phyloP scores from a whole-genome alignment of 805 yeast genomes.

The Scheffersomyces ergatensis region DNA sequence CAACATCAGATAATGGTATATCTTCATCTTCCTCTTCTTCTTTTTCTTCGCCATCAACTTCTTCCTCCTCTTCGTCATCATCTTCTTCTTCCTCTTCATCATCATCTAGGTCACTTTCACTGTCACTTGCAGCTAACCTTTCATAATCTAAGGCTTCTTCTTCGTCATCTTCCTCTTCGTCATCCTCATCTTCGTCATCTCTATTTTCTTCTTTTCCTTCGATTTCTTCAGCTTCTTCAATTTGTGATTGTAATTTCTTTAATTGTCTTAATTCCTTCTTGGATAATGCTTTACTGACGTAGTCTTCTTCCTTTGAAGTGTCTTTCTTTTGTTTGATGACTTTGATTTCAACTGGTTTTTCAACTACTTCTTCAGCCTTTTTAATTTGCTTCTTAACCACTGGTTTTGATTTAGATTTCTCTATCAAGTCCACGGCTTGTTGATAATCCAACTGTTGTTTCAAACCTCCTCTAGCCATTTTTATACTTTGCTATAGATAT shows the following conservation, averaged over 20 bases:
- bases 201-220: slow-evolving; percentile 29
- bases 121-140: slow-evolving; percentile 54
- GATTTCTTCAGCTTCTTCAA: slow-evolving; percentile 10
- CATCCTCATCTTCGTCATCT: slow-evolving; percentile 39
- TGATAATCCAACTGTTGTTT: slow-evolving; percentile 31
- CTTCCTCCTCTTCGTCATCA: slow-evolving; percentile 35
- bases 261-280: slow-evolving; percentile 62
- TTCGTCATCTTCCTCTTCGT: slow-evolving; percentile 44
- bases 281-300: slow-evolving; percentile 51
- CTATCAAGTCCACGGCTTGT: slow-evolving; percentile 19
- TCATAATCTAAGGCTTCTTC: slow-evolving; percentile 47
- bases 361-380: slow-evolving; percentile 4
- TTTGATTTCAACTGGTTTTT: slow-evolving; percentile 6
- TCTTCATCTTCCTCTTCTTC: slow-evolving; percentile 72
- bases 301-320: slow-evolving; percentile 25
- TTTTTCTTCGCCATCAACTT: slow-evolving; percentile 48
- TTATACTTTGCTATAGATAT: too few relatives aligned
- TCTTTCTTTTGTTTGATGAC: slow-evolving; percentile 9
- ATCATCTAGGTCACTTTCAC: slow-evolving; percentile 38
- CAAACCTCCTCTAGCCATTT: slow-evolving; percentile 31
- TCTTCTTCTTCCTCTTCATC: slow-evolving; percentile 33
- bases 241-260: slow-evolving; percentile 45
- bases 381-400: slow-evolving; percentile 6
- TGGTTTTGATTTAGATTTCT: slow-evolving; percentile 23
- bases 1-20: slow-evolving; percentile 86